A percentile compares a stretch with the other conserved stretches of the same genome.
These are phyloP conservation scores for Xylaria arbuscula DNA, from an alignment of 2,329 filamentous ascomycete genomes.

Conservation along the genomic window DNA sequence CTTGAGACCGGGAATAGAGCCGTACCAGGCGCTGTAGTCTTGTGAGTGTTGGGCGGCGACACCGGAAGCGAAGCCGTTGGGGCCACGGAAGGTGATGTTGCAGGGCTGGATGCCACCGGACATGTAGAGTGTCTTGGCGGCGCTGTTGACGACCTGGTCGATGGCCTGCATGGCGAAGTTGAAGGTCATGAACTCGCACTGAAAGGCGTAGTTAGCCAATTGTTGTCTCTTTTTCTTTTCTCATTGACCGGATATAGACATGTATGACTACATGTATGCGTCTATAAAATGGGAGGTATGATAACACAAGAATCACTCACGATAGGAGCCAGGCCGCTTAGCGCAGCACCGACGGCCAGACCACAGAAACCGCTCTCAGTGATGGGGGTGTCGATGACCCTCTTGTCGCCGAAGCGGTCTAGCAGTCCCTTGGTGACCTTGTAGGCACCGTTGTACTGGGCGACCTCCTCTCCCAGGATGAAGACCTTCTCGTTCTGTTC, in stretches of 20 bases:
- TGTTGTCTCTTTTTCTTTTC: background rate
- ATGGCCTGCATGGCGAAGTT: conserved; percentile 99
- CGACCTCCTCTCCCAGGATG: conserved; percentile 96
- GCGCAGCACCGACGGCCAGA: conserved; percentile 92
- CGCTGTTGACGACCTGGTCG: conserved; percentile 99
- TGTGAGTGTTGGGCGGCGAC: conserved; percentile 98
- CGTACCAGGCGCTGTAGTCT: conserved; percentile 99
- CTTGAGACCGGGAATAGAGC: conserved; percentile 96
- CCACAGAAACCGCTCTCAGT: conserved; percentile 96
- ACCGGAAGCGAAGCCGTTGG: conserved; percentile 96
- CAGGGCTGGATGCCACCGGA: conserved; percentile 99
- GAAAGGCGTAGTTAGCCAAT: conserved; percentile 31
- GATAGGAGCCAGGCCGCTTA: conserved; percentile 93
- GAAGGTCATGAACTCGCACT: conserved; percentile 99
- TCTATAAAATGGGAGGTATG: background rate
- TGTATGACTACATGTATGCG: background rate
- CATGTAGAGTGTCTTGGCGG: conserved; percentile 99
- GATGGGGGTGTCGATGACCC: conserved; percentile 98
- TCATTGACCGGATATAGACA: background rate
- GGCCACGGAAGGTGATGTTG: conserved; percentile 99
- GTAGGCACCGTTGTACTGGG: conserved; percentile 99
- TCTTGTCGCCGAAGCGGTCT: conserved; percentile 96
- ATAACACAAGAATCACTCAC: conserved; percentile 63
- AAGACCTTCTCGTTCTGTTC: conserved; percentile 96
- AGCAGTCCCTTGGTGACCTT: conserved; percentile 98